A percentile compares a stretch with the other conserved stretches of the same genome.
These are phyloP conservation scores for Candida michaelii DNA, from an alignment of 805 yeast species.

Conservation along the genomic window DNA sequence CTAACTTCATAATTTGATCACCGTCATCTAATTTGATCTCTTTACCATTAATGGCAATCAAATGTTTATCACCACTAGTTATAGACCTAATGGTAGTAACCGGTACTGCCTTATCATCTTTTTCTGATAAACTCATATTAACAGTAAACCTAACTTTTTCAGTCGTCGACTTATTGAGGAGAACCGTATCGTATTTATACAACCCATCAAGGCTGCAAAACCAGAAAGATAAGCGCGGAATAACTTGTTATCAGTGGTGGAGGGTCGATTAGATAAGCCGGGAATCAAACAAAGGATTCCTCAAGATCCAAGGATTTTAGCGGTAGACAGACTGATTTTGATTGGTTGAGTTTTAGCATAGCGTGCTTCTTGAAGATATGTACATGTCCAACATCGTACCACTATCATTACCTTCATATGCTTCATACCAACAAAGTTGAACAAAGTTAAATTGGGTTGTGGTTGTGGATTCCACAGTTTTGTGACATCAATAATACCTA, in stretches of 20 bases:
- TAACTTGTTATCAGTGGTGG: background rate
- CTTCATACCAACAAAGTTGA: too few species aligned
- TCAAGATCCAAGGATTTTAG: too few species aligned
- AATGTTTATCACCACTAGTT: conserved; percentile 1
- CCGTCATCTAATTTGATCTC: conserved; percentile 24
- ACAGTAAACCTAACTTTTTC: too few species aligned
- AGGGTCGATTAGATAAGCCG: background rate
- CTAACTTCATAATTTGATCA: conserved; percentile 40
- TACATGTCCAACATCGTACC: too few species aligned
- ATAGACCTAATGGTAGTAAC: conserved; percentile 5
- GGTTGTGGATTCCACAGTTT: too few species aligned
- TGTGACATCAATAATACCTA: background rate
- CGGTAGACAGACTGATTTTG: too few species aligned
- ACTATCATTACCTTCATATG: too few species aligned
- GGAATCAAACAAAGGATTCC: background rate
- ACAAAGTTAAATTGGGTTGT: too few species aligned
- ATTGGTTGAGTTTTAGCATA: too few species aligned
- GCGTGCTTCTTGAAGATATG: too few species aligned
- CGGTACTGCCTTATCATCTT: background rate
- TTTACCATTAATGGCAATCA: conserved; percentile 11
- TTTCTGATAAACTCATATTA: background rate
- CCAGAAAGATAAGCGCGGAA: background rate
- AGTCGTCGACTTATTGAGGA: too few species aligned
- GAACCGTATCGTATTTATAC: background rate
- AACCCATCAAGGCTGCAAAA: background rate